Percentiles rank a stretch among this genome's conserved stretches.
phyloP scores from a whole-genome alignment of 306 rosid species.

The Medicago lupulina region DNA sequence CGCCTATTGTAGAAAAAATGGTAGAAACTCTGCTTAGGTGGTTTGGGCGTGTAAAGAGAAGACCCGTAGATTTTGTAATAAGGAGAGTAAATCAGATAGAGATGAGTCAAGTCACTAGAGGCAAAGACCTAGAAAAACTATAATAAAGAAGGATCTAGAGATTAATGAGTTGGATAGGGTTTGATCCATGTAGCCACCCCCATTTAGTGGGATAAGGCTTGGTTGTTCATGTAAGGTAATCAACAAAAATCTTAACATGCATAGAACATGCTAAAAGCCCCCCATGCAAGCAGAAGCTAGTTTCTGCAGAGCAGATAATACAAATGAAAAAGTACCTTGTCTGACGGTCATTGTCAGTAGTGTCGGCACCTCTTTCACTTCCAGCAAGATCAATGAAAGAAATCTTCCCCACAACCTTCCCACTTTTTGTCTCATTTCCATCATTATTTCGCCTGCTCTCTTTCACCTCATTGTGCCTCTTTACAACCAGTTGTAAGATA shows the following conservation, averaged over 20 bases:
- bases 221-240: background rate
- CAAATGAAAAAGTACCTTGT: slow-evolving; percentile 63
- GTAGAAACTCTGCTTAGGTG: too few relatives aligned
- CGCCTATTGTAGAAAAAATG: too few relatives aligned
- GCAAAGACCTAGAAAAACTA: too few relatives aligned
- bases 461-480: slow-evolving; percentile 88
- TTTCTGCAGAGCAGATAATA: slow-evolving; percentile 21
- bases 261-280: slow-evolving; percentile 18
- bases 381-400: slow-evolving; percentile 99
- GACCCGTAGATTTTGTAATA: too few relatives aligned
- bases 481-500: slow-evolving; percentile 86
- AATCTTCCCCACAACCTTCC: slow-evolving; percentile 94
- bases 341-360: slow-evolving; percentile 98
- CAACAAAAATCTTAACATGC: slow-evolving; percentile 5
- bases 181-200: too few relatives aligned
- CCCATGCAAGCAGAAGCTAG: slow-evolving; percentile 15
- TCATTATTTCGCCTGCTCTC: slow-evolving; percentile 79
- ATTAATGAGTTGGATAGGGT: too few relatives aligned
- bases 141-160: too few relatives aligned
- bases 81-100: too few relatives aligned
- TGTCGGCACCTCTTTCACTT: slow-evolving; percentile 99
- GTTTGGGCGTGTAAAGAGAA: too few relatives aligned
- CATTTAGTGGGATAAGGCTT: too few relatives aligned
- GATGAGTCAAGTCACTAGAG: too few relatives aligned
- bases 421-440: slow-evolving; percentile 75